These are phyloP conservation scores for Podaxis sp. DNA, from an alignment of 768 basidiomycete species.

Conservation along the genomic window DNA sequence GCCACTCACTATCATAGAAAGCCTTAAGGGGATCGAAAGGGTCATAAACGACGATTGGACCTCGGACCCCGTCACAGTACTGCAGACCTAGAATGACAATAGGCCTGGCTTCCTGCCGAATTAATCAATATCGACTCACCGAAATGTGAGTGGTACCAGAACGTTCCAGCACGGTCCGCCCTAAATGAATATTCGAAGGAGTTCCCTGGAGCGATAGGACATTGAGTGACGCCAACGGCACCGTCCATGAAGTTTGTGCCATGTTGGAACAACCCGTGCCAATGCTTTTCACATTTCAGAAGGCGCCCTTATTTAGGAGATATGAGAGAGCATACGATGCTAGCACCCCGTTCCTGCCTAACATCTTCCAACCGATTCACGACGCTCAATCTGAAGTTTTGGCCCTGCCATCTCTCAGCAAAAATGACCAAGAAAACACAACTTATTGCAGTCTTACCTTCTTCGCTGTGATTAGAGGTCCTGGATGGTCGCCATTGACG, in stretches of 20 bases:
- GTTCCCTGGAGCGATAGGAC: conserved; percentile 42
- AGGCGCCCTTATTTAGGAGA: not conserved
- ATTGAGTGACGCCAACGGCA: conserved; percentile 41
- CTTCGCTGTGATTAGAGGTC: conserved; percentile 27
- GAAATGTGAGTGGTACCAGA: conserved; percentile 38
- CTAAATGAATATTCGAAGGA: conserved; percentile 46
- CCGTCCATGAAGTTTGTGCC: conserved; percentile 48
- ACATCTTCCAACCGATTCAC: conserved; percentile 42
- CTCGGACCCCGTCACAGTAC: conserved; percentile 48
- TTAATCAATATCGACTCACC: conserved; percentile 16
- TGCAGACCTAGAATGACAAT: conserved; percentile 31
- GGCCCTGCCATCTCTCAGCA: conserved; percentile 24
- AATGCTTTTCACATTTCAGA: conserved; percentile 35
- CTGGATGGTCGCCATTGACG: conserved; percentile 29
- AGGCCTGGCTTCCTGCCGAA: not conserved
- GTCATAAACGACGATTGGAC: conserved; percentile 38
- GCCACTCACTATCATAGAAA: conserved; percentile 28
- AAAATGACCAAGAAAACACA: not conserved
- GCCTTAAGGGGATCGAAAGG: conserved; percentile 31
- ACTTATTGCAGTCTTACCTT: conserved; percentile 22
- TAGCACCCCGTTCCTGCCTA: conserved; percentile 29
- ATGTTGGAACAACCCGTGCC: conserved; percentile 52
- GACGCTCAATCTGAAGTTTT: conserved; percentile 43
- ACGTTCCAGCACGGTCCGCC: conserved; percentile 31
- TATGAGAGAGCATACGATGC: conserved; percentile 27